Conservation (phyloP, 2,329 filamentous ascomycete species). For the Fusarium denticulatum region DNA sequence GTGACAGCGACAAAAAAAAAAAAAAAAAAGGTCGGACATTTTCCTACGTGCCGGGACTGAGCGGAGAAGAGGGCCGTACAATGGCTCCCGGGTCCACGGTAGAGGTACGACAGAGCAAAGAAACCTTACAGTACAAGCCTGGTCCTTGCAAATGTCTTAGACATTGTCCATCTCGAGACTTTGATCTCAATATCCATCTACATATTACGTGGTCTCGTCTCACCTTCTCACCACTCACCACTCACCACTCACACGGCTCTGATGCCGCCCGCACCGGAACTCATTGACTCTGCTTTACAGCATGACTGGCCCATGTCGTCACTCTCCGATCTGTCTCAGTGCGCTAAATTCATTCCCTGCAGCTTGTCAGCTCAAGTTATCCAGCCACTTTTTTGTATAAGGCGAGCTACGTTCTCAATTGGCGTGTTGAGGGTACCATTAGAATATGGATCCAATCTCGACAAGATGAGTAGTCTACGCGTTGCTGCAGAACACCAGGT, state of each 20-base stretch:
- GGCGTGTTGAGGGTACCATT: constrained; percentile 10
- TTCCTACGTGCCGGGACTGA: constrained; percentile 12
- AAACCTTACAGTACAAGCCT: not conserved
- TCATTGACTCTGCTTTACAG: not conserved
- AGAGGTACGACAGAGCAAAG: constrained; percentile 17
- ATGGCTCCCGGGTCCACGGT: constrained; percentile 25
- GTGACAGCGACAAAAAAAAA: constrained; percentile 8
- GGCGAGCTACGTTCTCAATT: constrained; percentile 17
- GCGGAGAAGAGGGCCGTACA: constrained; percentile 5
- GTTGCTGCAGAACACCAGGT: not conserved
- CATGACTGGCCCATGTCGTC: constrained; percentile 26
- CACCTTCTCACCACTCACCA: not conserved
- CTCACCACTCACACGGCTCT: constrained; percentile 2
- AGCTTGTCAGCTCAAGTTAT: constrained; percentile 28
- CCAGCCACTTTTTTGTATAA: constrained; percentile 24
- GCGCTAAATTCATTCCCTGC: constrained; percentile 24
- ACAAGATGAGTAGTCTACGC: not conserved
- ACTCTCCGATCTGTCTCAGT: constrained; percentile 15
- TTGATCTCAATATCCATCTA: too few relatives aligned
- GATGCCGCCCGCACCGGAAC: constrained; percentile 21
- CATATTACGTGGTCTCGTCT: not conserved
- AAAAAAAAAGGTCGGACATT: constrained; percentile 32
- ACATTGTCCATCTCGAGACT: not conserved
- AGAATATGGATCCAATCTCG: constrained; percentile 9
- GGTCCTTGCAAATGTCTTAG: constrained; percentile 19